Percentiles rank a stretch among this genome's conserved stretches.
Conservation (phyloP, 2,329 filamentous ascomycete species). For the Fusarium torreyae region DNA sequence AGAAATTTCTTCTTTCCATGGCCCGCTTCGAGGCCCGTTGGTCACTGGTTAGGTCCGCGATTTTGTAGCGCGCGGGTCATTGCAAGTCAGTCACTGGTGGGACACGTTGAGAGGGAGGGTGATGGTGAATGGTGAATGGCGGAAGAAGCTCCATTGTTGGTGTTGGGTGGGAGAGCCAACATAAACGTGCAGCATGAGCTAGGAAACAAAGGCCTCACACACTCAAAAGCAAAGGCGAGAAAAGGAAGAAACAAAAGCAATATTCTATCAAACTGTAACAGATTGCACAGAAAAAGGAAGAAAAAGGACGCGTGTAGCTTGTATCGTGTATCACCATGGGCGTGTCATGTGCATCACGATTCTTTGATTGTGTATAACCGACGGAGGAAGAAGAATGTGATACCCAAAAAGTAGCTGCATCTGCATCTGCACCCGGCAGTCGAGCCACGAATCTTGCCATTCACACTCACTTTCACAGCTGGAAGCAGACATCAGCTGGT, state of each 20-base stretch:
- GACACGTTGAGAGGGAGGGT: constrained; percentile 36
- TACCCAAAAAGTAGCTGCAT: constrained; percentile 1
- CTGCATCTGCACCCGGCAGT: constrained; percentile 2
- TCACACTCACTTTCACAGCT: constrained; percentile 23
- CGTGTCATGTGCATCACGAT: constrained; percentile 3
- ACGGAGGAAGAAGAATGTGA: not conserved
- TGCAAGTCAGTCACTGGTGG: constrained; percentile 31
- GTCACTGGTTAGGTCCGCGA: constrained; percentile 1
- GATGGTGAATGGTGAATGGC: constrained; percentile 36
- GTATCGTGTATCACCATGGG: constrained; percentile 10
- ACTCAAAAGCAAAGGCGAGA: constrained; percentile 19
- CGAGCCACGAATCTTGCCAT: constrained; percentile 30
- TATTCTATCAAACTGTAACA: constrained; percentile 13
- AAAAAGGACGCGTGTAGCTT: constrained; percentile 14
- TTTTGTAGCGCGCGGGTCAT: constrained; percentile 47
- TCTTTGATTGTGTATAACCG: constrained; percentile 1
- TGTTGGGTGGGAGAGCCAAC: constrained; percentile 18
- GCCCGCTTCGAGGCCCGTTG: not conserved
- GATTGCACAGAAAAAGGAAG: constrained; percentile 25
- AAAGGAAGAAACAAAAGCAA: constrained; percentile 29
- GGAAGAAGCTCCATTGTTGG: constrained; percentile 21
- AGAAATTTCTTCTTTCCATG: constrained; percentile 10
- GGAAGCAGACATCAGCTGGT: constrained; percentile 31
- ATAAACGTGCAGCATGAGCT: constrained; percentile 19
- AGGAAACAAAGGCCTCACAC: constrained; percentile 43